These are phyloP conservation scores for Penicillium taxi DNA, from an alignment of 495 filamentous ascomycete genomes.

Conservation along the genomic window DNA sequence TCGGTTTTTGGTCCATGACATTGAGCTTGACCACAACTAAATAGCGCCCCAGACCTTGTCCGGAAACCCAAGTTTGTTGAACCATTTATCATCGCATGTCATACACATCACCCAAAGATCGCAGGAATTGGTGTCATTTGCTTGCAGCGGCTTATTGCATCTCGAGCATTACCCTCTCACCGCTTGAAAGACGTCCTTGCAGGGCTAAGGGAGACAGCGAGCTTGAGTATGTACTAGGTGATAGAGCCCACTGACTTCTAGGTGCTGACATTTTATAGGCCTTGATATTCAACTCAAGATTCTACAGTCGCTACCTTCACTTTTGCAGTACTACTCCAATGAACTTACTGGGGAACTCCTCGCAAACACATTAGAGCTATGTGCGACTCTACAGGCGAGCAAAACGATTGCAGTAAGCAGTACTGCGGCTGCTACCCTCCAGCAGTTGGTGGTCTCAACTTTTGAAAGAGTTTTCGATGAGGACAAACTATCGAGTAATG, in stretches of 20 bases:
- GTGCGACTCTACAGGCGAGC: slow-evolving; percentile 78
- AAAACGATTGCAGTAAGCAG: slow-evolving; percentile 90
- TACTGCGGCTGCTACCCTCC: slow-evolving; percentile 87
- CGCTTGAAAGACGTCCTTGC: slow-evolving; percentile 76
- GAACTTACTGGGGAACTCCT: slow-evolving; percentile 75
- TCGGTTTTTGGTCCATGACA: slow-evolving; percentile 28
- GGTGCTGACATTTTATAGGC: slow-evolving; percentile 43
- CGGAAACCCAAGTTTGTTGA: slow-evolving; percentile 75
- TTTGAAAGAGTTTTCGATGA: slow-evolving; percentile 85
- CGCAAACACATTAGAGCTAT: slow-evolving; percentile 75
- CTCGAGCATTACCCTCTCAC: slow-evolving; percentile 62
- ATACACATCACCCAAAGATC: slow-evolving; percentile 80
- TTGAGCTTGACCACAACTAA: slow-evolving; percentile 12
- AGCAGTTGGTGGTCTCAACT: slow-evolving; percentile 83
- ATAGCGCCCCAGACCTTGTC: slow-evolving; percentile 58
- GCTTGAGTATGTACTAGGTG: slow-evolving; percentile 40
- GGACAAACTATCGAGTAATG: slow-evolving; percentile 55
- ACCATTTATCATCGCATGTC: slow-evolving; percentile 88
- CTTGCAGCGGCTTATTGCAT: slow-evolving; percentile 78
- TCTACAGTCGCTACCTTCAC: slow-evolving; percentile 81
- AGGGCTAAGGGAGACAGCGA: slow-evolving; percentile 74
- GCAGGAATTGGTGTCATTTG: slow-evolving; percentile 80
- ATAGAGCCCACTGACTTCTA: neutral
- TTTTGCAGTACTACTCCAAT: slow-evolving; percentile 83
- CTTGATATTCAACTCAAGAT: slow-evolving; percentile 95